Conservation (phyloP, 805 yeast species). For the Teunomyces stri region DNA sequence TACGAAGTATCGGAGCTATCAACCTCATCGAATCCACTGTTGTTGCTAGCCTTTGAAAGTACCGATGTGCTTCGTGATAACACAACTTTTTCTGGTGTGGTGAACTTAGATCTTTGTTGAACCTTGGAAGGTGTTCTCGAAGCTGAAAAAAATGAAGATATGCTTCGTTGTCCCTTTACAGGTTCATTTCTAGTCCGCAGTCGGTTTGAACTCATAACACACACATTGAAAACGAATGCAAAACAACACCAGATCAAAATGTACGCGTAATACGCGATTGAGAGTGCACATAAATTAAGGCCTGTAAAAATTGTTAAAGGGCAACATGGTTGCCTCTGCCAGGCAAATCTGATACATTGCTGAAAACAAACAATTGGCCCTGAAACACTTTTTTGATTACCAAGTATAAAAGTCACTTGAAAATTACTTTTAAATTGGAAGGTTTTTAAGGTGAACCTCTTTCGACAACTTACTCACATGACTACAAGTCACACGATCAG, state of each 20-base stretch:
- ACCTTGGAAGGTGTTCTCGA: neutral
- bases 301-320: too few species aligned
- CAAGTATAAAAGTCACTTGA: too few species aligned
- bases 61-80: conserved; percentile 20
- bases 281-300: too few species aligned
- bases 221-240: too few species aligned
- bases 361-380: too few species aligned
- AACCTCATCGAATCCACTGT: conserved; percentile 28
- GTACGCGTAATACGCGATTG: too few species aligned
- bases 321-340: too few species aligned
- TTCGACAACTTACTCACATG: neutral
- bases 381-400: too few species aligned
- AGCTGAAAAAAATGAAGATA: conserved; percentile 3
- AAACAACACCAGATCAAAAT: neutral
- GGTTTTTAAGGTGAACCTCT: too few species aligned
- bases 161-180: neutral
- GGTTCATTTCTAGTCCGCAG: neutral
- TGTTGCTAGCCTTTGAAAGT: conserved; percentile 16
- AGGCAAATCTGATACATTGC: too few species aligned
- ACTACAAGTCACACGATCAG: neutral
- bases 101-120: neutral
- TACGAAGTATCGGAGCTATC: conserved; percentile 29
- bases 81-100: conserved; percentile 13
- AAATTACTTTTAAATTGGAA: too few species aligned
- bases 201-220: neutral